These are phyloP conservation scores for Aspergillus heteromorphus DNA, from an alignment of 495 filamentous ascomycete species.

Conservation along the genomic window DNA sequence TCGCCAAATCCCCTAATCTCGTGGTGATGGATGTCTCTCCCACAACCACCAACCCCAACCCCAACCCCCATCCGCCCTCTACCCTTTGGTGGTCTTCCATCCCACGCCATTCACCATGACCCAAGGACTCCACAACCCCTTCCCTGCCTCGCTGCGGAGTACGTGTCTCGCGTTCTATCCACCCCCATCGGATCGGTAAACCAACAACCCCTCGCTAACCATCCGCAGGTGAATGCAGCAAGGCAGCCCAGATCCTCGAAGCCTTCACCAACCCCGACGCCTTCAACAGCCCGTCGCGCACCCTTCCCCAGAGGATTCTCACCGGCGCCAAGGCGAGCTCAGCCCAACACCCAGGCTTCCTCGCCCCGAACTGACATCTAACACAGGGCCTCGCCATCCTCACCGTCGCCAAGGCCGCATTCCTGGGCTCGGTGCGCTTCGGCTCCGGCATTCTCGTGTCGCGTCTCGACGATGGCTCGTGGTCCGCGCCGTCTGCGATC, in stretches of 20 bases:
- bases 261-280: conserved; percentile 85
- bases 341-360: background rate
- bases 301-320: conserved; percentile 82
- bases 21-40: background rate
- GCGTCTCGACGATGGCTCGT: conserved; percentile 77
- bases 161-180: conserved; percentile 15
- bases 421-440: conserved; percentile 80
- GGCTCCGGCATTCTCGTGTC: conserved; percentile 90
- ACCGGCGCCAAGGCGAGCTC: conserved; percentile 72
- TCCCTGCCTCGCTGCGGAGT: conserved; percentile 54
- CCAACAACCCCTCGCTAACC: no score
- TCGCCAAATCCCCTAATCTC: background rate
- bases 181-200: no score
- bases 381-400: conserved; percentile 84
- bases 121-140: conserved; percentile 53
- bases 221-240: conserved; percentile 70
- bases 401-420: conserved; percentile 85
- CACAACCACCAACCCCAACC: background rate
- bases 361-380: background rate
- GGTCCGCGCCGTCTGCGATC: conserved; percentile 91
- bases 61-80: no score
- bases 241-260: conserved; percentile 76
- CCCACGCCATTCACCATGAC: conserved; percentile 20
- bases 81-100: no score
- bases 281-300: conserved; percentile 81